Conservation (phyloP, 345 rosid genomes). For the Aegle marmelos region DNA sequence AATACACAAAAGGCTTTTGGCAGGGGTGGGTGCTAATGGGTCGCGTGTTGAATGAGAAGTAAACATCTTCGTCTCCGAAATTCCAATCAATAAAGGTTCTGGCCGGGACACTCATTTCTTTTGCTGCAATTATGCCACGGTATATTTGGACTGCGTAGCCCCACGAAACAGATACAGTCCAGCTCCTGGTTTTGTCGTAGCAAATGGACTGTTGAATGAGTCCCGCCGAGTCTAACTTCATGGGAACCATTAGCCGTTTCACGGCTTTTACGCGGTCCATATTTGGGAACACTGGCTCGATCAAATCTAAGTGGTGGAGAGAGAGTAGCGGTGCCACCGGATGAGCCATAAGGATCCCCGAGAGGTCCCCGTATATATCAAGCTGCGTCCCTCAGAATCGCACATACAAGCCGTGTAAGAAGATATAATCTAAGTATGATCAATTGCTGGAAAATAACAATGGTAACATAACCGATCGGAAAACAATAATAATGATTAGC, state of each 20-base stretch:
- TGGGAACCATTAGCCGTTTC: slow-evolving; percentile 37
- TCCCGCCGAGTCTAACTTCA: slow-evolving; percentile 56
- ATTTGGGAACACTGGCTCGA: slow-evolving; percentile 66
- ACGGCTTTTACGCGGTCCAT: slow-evolving; percentile 43
- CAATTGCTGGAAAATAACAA: not conserved
- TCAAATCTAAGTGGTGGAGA: slow-evolving; percentile 64
- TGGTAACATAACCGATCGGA: not conserved
- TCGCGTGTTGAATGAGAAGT: slow-evolving; percentile 59
- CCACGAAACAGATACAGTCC: slow-evolving; percentile 85
- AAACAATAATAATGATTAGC: no score
- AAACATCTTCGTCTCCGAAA: slow-evolving; percentile 21
- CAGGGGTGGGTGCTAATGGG: slow-evolving; percentile 34
- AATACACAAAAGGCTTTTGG: slow-evolving; percentile 50
- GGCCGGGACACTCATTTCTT: slow-evolving; percentile 49
- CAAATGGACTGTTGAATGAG: slow-evolving; percentile 71
- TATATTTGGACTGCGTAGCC: slow-evolving; percentile 66
- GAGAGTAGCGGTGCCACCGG: slow-evolving; percentile 68
- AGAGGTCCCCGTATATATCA: slow-evolving; percentile 54
- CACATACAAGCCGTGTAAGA: no score
- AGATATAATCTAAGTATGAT: not conserved
- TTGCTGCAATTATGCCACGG: slow-evolving; percentile 44
- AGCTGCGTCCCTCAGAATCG: slow-evolving; percentile 27
- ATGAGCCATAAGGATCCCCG: slow-evolving; percentile 75
- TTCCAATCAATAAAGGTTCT: slow-evolving; percentile 70
- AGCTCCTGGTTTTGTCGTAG: slow-evolving; percentile 44